phyloP scores from a whole-genome alignment of 78 protist genomes.

The Neovahlkampfia damariscottae region DNA sequence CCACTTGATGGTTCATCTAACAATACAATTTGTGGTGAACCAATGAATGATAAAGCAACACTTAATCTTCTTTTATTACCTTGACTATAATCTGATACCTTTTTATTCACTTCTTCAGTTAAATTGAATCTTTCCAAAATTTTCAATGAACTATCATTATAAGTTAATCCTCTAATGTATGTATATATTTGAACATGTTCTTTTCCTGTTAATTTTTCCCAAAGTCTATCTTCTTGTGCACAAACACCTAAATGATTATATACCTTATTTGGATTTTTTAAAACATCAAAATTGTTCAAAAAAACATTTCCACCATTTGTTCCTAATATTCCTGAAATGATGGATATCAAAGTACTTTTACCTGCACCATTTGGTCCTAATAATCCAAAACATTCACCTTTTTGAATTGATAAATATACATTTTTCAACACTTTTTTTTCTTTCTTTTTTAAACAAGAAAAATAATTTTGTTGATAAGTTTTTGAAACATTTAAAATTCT shows the following conservation, averaged over 20 bases:
- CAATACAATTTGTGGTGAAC: constrained; percentile 51
- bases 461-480: too few relatives aligned
- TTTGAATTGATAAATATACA: not conserved
- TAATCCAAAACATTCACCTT: constrained; percentile 18
- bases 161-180: constrained; percentile 8
- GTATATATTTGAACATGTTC: constrained; percentile 12
- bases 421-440: constrained; percentile 15
- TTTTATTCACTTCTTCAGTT: constrained; percentile 20
- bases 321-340: constrained; percentile 59
- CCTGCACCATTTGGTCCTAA: constrained; percentile 90
- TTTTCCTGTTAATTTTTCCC: constrained; percentile 9
- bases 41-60: constrained; percentile 57
- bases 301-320: constrained; percentile 6
- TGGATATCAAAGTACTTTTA: constrained; percentile 63
- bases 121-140: constrained; percentile 16
- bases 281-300: not conserved
- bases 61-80: constrained; percentile 79
- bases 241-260: constrained; percentile 17
- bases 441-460: not conserved
- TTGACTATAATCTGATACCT: constrained; percentile 45
- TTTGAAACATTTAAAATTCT: not conserved
- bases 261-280: too few relatives aligned
- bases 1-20: constrained; percentile 59
- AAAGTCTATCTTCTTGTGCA: constrained; percentile 18
- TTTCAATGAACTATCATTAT: not conserved